These are phyloP conservation scores for Russula sp. DNA, from an alignment of 768 basidiomycete genomes.

Conservation along the genomic window DNA sequence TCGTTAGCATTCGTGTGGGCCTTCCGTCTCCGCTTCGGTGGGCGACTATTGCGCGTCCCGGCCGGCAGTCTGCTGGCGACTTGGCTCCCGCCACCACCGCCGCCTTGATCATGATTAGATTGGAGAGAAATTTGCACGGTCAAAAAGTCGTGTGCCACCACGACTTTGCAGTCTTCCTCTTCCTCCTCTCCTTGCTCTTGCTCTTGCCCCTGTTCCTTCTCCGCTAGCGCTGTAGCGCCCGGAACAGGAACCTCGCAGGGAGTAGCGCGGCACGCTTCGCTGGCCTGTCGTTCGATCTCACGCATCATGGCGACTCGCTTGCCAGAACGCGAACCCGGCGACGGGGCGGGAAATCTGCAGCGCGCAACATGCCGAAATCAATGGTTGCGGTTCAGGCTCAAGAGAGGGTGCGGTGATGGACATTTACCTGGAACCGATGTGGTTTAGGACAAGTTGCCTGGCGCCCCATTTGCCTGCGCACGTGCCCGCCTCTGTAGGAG, in stretches of 20 bases:
- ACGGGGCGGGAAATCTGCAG: constrained; percentile 47
- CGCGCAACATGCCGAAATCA: neutral
- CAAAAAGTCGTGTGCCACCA: constrained; percentile 24
- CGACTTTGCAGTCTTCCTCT: neutral
- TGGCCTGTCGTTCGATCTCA: constrained; percentile 61
- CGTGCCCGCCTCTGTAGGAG: constrained; percentile 66
- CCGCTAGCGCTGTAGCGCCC: too few species aligned
- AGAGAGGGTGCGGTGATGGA: neutral
- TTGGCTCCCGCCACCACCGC: neutral
- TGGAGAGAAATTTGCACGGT: constrained; percentile 6
- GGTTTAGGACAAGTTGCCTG: constrained; percentile 61
- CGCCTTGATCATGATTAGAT: neutral
- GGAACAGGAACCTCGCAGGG: constrained; percentile 6
- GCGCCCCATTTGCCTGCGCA: constrained; percentile 62
- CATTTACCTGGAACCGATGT: constrained; percentile 55
- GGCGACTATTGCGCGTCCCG: neutral
- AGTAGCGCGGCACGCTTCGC: constrained; percentile 43
- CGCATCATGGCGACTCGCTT: constrained; percentile 39
- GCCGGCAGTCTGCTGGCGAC: neutral
- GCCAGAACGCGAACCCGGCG: constrained; percentile 24
- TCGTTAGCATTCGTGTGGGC: neutral
- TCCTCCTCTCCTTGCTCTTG: neutral
- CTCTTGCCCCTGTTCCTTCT: neutral
- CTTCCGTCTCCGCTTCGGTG: neutral
- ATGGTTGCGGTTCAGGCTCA: neutral